Base-by-base conservation (phyloP, 2,329 filamentous ascomycete species). In the Xylaria hypoxylon region DNA sequence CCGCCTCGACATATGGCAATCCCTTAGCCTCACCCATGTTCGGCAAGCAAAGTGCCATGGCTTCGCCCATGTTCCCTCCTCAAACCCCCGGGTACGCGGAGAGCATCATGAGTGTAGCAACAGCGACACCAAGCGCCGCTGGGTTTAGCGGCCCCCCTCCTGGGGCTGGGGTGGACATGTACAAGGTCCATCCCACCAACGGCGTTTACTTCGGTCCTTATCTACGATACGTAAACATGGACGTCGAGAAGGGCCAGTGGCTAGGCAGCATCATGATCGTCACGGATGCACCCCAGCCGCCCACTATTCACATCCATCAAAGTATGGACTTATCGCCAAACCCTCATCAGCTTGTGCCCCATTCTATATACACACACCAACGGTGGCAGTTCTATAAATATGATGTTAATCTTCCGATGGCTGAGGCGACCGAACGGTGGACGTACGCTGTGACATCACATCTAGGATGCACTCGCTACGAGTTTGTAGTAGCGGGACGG, bases 121-220 rank as follows among this genome's bases (percentile, higher is more conserved):
- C 91, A 2, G 87, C 91, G 17, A 90, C 91, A 5, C 92, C 94
- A 0, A 92, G 90, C 0, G 86, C 91, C 4, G 87, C 89, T n/a
- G 93, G 93, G 0, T 97, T 97, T 75, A 90, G 90, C 3, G 94
- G 94, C 0, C 94, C 94, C n/a, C 93, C 93, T 10, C 93, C 94
- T 7, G 90, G 87, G 72, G 92, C 93, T 59, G 96, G 96, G 15
- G 92, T 98, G 5, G 95, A 97, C 69, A 89, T 97, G 84, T 99
- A 97, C 83, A 96, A 96, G 77, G 89, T 97, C 45, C 89, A 91
- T 63, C 94, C 96, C 0, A 97, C 94, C 0, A 99, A 99, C 72
- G 94, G 94, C 4, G 96, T 99, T 1, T 99, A 99, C 80, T 99
- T 99, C 80, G 96, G 96, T 0, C 96, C 96, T 0, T 98, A 98